These are phyloP conservation scores for Albifimbria verrucaria DNA, from an alignment of 2,329 filamentous ascomycete species.

Conservation along the genomic window DNA sequence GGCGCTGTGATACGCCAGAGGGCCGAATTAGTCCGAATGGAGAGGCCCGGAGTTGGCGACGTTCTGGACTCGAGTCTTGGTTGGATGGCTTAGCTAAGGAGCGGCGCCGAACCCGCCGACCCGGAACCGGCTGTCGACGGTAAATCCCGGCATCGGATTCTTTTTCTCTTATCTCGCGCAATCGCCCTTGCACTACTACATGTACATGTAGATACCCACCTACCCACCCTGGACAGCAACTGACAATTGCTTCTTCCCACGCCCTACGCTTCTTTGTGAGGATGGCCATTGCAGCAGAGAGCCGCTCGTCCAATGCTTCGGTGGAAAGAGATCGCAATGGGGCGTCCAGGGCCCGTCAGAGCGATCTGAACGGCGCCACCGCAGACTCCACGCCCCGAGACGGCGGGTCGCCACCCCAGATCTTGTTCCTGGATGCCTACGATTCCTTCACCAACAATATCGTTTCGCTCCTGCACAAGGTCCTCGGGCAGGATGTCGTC, in stretches of 20 bases:
- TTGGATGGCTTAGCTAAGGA: background rate
- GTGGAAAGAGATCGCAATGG: background rate
- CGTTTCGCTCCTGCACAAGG: constrained; percentile 71
- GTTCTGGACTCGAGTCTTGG: no score
- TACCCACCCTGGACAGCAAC: no score
- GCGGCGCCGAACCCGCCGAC: background rate
- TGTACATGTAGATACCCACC: no score
- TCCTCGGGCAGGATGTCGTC: constrained; percentile 64
- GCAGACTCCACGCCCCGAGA: constrained; percentile 8
- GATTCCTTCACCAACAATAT: constrained; percentile 98
- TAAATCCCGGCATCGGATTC: background rate
- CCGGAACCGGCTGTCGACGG: background rate
- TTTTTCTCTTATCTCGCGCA: background rate
- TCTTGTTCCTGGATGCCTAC: constrained; percentile 92
- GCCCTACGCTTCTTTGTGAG: background rate
- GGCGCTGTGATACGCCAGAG: no score
- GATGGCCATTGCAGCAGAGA: background rate
- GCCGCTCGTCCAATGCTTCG: background rate
- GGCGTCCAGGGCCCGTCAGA: background rate
- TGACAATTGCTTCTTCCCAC: no score
- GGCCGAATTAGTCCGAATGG: no score
- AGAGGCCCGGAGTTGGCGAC: background rate
- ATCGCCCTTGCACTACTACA: no score
- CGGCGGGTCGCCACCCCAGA: constrained; percentile 32
- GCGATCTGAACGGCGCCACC: constrained; percentile 7